phyloP scores from a whole-genome alignment of 2,329 filamentous ascomycete species.

The Ustilaginoidea virens region DNA sequence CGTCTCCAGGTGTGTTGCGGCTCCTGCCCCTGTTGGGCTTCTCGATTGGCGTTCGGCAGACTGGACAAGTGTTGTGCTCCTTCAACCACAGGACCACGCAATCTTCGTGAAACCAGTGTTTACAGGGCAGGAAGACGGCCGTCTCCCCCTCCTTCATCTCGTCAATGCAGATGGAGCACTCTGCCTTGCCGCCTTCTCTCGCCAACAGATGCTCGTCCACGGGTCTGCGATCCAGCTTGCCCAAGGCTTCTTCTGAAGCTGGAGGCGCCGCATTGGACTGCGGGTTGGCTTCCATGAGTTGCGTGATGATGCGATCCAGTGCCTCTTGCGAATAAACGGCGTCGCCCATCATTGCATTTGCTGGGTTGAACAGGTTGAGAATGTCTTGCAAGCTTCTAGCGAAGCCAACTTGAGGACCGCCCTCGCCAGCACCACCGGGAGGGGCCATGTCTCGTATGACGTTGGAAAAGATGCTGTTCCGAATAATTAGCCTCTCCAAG shows the following conservation, averaged over 20 bases:
- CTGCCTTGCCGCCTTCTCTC: conserved; percentile 50
- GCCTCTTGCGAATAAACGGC: conserved; percentile 85
- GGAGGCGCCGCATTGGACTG: conserved; percentile 68
- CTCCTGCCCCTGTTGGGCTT: conserved; percentile 12
- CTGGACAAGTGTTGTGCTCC: conserved; percentile 86
- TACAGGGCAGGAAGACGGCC: conserved; percentile 68
- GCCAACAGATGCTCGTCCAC: conserved; percentile 56
- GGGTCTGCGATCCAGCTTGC: conserved; percentile 53
- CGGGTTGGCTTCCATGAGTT: conserved; percentile 73
- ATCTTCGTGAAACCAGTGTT: conserved; percentile 81
- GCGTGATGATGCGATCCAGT: conserved; percentile 73
- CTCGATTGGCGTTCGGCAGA: conserved; percentile 50
- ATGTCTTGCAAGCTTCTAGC: conserved; percentile 32
- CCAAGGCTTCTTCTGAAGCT: conserved; percentile 61
- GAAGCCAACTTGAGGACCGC: conserved; percentile 9
- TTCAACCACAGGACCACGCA: conserved; percentile 75
- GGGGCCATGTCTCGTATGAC: conserved; percentile 24
- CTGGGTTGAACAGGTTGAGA: conserved; percentile 36
- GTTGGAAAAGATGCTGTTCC: conserved; percentile 28
- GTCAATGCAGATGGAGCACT: conserved; percentile 95
- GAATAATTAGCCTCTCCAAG: conserved; percentile 3
- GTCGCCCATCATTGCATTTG: conserved; percentile 49
- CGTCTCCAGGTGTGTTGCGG: conserved; percentile 3
- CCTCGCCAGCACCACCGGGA: conserved; percentile 13
- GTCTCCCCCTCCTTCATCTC: conserved; percentile 57